phyloP scores from a whole-genome alignment of 139 green algal species.

The Pseudopediastrum boryanum region DNA sequence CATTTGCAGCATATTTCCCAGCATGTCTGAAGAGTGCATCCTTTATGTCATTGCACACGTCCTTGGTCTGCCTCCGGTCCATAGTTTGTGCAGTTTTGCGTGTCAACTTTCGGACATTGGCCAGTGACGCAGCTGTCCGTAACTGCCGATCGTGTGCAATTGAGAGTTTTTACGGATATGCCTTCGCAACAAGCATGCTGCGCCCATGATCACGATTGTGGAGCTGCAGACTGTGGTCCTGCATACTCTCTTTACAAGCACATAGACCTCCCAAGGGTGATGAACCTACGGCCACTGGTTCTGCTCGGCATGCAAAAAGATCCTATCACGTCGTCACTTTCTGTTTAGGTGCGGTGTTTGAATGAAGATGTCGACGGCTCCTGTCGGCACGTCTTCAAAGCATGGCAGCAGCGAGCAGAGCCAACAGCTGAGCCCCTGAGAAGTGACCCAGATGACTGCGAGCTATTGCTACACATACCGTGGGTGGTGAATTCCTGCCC shows the following conservation, averaged over 20 bases:
- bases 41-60: too few relatives aligned
- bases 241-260: slow-evolving; percentile 86
- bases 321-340: neutral
- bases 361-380: slow-evolving; percentile 75
- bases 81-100: too few relatives aligned
- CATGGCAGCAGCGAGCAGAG: slow-evolving; percentile 73
- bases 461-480: slow-evolving; percentile 89
- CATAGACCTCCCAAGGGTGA: slow-evolving; percentile 68
- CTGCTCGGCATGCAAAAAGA: slow-evolving; percentile 1
- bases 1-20: too few relatives aligned
- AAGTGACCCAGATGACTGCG: slow-evolving; percentile 86
- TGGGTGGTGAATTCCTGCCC: slow-evolving; percentile 40
- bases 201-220: slow-evolving; percentile 90
- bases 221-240: slow-evolving; percentile 74
- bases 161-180: too few relatives aligned
- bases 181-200: too few relatives aligned
- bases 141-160: too few relatives aligned
- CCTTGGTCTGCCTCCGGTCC: too few relatives aligned
- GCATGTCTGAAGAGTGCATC: too few relatives aligned
- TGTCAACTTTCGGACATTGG: too few relatives aligned
- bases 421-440: slow-evolving; percentile 42
- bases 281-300: neutral
- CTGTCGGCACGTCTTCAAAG: slow-evolving; percentile 56
- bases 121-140: too few relatives aligned
- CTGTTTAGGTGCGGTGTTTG: slow-evolving; percentile 71